Percentiles rank a stretch among this genome's conserved stretches.
Evolutionary conservation across 148 eudicot species (phyloP).

Genomic region (Agrostemma githago): DNA sequence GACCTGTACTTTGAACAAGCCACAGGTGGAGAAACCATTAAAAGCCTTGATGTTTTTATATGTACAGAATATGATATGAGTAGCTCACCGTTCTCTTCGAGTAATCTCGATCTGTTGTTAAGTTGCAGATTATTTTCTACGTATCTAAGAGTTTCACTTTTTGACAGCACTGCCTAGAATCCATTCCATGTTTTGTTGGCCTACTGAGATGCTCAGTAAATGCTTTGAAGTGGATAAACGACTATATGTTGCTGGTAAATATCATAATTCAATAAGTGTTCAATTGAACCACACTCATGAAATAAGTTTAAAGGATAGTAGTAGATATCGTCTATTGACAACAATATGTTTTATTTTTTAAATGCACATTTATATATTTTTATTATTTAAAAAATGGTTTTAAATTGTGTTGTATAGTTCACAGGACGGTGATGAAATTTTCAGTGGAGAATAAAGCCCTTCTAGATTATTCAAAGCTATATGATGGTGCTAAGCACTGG

Average conservation of each 20-base stretch:
- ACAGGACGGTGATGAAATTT: slow-evolving; percentile 84
- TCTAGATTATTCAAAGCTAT: slow-evolving; percentile 74
- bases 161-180: neutral
- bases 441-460: slow-evolving; percentile 99
- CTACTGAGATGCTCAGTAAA: neutral
- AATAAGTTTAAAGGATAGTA: neutral
- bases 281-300: neutral
- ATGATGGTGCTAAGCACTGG: slow-evolving; percentile 66
- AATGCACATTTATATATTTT: neutral
- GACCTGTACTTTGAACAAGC: slow-evolving; percentile 86
- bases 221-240: neutral
- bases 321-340: neutral
- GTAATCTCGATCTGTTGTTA: neutral
- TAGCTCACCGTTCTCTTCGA: neutral
- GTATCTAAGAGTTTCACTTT: slow-evolving; percentile 1
- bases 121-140: neutral
- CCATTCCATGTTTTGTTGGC: neutral
- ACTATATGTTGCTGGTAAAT: neutral
- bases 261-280: slow-evolving; percentile 9
- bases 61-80: neutral
- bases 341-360: neutral
- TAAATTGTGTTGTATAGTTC: slow-evolving; percentile 45
- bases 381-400: slow-evolving; percentile 1
- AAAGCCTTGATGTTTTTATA: slow-evolving; percentile 7
- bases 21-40: slow-evolving; percentile 50